Conservation (phyloP, 352 stramenopile species). For the Phytophthora ohioensis region DNA sequence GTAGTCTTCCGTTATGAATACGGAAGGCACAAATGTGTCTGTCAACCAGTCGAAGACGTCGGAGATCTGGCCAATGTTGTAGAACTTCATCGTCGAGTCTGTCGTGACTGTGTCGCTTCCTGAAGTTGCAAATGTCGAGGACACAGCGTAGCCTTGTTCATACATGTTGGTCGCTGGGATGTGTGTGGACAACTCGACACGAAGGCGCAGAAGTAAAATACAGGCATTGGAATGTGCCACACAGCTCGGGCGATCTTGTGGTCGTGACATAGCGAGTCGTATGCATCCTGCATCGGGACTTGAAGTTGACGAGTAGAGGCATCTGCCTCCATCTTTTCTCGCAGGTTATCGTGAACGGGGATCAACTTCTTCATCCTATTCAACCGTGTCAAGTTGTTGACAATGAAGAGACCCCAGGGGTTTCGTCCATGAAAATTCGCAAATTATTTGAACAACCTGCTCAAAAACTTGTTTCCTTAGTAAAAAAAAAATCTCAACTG, state of each 20-base stretch:
- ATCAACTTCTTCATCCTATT: conserved; percentile 11
- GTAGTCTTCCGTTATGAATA: conserved; percentile 65
- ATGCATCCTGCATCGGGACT: conserved; percentile 38
- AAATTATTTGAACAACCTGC: neutral
- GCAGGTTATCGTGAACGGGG: neutral
- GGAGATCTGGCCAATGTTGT: conserved; percentile 45
- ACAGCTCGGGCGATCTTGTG: conserved; percentile 41
- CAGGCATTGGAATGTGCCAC: conserved; percentile 40
- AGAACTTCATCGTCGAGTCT: conserved; percentile 57
- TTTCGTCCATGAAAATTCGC: neutral
- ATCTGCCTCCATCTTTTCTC: neutral
- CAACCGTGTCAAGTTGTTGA: conserved; percentile 10
- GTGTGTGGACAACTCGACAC: conserved; percentile 56
- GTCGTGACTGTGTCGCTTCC: conserved; percentile 57
- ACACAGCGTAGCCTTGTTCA: conserved; percentile 45
- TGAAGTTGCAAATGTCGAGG: conserved; percentile 43
- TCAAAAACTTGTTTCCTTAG: neutral
- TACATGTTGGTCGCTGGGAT: conserved; percentile 49
- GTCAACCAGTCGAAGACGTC: conserved; percentile 60
- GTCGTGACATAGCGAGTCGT: conserved; percentile 50
- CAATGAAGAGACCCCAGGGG: neutral
- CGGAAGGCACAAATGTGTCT: conserved; percentile 46
- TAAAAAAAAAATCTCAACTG: conserved; percentile 16
- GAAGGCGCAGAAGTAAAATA: conserved; percentile 55
- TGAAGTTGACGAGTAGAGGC: neutral